A percentile compares a stretch with the other conserved stretches of the same genome.
Evolutionary conservation across 1,284 basidiomycete genomes (phyloP).

Genomic region (Taiwanofungus camphoratus): DNA sequence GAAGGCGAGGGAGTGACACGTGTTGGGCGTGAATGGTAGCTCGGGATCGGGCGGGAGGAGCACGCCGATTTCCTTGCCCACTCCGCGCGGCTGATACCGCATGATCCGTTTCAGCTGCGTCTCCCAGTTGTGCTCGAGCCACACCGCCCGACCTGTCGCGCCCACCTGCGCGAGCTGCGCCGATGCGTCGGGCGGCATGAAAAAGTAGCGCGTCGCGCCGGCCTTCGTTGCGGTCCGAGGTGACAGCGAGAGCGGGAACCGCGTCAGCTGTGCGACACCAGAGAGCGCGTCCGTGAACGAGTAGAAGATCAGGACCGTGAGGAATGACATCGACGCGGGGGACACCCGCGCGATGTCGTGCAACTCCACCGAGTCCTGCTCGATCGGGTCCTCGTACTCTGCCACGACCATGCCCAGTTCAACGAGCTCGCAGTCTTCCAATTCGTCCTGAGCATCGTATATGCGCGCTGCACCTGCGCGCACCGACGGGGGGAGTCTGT

Average conservation of each 20-base stretch:
- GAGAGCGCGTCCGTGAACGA: conserved; percentile 15
- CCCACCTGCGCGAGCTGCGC: conserved; percentile 43
- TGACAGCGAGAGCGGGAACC: conserved; percentile 17
- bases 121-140: conserved; percentile 48
- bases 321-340: conserved; percentile 12
- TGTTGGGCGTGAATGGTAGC: conserved; percentile 42
- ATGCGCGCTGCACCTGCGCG: too few relatives aligned
- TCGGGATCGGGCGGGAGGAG: conserved; percentile 37
- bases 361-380: conserved; percentile 14
- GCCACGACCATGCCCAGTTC: conserved; percentile 19
- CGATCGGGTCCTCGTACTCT: conserved; percentile 17
- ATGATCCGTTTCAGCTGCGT: conserved; percentile 41
- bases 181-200: conserved; percentile 26
- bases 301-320: conserved; percentile 23
- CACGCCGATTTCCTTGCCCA: conserved; percentile 22
- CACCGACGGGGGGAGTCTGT: conserved; percentile 18
- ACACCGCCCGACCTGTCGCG: conserved; percentile 40
- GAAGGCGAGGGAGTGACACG: conserved; percentile 40
- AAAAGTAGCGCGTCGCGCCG: conserved; percentile 6
- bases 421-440: conserved; percentile 12
- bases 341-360: conserved; percentile 23
- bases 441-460: conserved; percentile 3
- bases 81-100: conserved; percentile 29
- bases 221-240: too few relatives aligned
- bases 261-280: conserved; percentile 20